Evolutionary conservation across 1,139 yeast genomes (phyloP).

Genomic region (Debaryomyces fabryi): DNA sequence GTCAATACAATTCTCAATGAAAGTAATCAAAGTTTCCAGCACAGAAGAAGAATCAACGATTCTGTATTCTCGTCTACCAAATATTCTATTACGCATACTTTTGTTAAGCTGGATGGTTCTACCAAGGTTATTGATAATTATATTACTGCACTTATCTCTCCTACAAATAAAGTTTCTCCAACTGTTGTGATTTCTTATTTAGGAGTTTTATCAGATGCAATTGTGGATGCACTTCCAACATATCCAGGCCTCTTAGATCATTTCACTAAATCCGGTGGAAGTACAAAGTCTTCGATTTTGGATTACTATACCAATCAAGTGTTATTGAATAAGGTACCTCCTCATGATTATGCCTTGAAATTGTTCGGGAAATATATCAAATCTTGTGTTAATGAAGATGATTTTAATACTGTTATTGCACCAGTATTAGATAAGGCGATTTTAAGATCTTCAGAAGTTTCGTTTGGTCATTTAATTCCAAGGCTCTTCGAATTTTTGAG

Average conservation of each 20-base stretch:
- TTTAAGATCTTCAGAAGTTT: slow-evolving; percentile 78
- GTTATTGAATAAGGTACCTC: slow-evolving; percentile 44
- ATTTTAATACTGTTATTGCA: slow-evolving; percentile 45
- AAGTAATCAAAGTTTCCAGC: slow-evolving; percentile 19
- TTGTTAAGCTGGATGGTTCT: slow-evolving; percentile 14
- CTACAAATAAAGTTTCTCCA: slow-evolving; percentile 7
- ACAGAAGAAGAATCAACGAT: slow-evolving; percentile 50
- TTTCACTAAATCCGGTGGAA: slow-evolving; percentile 22
- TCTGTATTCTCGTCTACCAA: slow-evolving; percentile 45
- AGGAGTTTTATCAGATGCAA: slow-evolving; percentile 45
- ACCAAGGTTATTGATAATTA: slow-evolving; percentile 16
- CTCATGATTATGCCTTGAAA: slow-evolving; percentile 11
- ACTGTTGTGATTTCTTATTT: slow-evolving; percentile 23
- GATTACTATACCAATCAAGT: slow-evolving; percentile 33
- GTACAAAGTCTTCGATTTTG: slow-evolving; percentile 16
- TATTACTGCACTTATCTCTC: slow-evolving; percentile 8
- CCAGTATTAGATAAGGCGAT: slow-evolving; percentile 77
- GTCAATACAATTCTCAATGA: slow-evolving; percentile 12
- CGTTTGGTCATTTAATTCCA: slow-evolving; percentile 57
- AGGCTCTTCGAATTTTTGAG: slow-evolving; percentile 45
- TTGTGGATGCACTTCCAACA: slow-evolving; percentile 40
- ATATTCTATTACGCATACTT: slow-evolving; percentile 25
- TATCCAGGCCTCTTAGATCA: slow-evolving; percentile 40
- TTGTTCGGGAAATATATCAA: slow-evolving; percentile 41
- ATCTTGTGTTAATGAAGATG: slow-evolving; percentile 44